Evolutionary conservation across 176 grass and related monocot species (phyloP).

Genomic region (Musa schizocarpa): DNA sequence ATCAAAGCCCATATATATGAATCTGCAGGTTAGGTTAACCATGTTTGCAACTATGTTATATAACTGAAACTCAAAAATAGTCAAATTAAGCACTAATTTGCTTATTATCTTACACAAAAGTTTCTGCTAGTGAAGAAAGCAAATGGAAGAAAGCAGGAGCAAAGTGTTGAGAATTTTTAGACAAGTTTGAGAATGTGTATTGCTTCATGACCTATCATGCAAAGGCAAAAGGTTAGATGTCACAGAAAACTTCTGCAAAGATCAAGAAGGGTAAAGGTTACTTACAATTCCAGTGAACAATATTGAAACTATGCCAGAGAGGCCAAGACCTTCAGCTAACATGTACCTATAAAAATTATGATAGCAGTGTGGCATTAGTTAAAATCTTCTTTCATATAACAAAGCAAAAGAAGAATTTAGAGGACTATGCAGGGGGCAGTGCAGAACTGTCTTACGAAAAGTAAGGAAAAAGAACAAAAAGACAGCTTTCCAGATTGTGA

Average conservation of each 20-base stretch:
- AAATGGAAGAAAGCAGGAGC: conserved; percentile 88
- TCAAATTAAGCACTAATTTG: background rate
- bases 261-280: background rate
- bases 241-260: background rate
- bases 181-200: conserved; percentile 91
- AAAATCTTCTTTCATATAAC: background rate
- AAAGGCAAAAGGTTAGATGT: conserved; percentile 18
- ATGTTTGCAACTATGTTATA: background rate
- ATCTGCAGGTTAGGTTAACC: conserved; percentile 41
- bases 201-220: conserved; percentile 88
- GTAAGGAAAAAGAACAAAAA: conserved; percentile 96
- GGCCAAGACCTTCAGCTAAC: conserved; percentile 94
- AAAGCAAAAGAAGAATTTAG: too few species aligned
- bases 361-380: background rate
- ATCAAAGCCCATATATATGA: conserved; percentile 99
- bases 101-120: conserved; percentile 78
- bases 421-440: background rate
- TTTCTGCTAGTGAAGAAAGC: conserved; percentile 91
- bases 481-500: conserved; percentile 97
- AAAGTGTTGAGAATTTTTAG: conserved; percentile 79
- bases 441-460: conserved; percentile 66
- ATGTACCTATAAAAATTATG: conserved; percentile 47
- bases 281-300: conserved; percentile 96
- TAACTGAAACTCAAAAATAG: background rate
- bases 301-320: conserved; percentile 99